phyloP scores from a whole-genome alignment of 192 early-diverging fungal genomes.

The Coemansia sp. region DNA sequence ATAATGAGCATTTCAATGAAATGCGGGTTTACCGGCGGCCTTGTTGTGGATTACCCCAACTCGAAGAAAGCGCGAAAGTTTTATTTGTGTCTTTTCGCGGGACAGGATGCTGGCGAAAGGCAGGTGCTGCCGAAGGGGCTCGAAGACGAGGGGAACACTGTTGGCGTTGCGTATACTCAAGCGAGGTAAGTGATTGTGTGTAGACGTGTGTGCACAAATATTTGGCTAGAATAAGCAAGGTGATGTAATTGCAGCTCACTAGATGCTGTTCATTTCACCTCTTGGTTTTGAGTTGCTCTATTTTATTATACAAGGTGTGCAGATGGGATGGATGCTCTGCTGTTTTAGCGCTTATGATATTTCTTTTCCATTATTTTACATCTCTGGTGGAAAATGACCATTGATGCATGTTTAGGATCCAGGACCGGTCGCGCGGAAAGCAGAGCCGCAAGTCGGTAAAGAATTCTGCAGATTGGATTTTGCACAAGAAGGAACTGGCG shows the following conservation, averaged over 20 bases:
- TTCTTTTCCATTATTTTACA: not conserved
- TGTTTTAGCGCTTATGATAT: not conserved
- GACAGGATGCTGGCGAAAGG: conserved; percentile 57
- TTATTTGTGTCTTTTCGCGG: conserved; percentile 95
- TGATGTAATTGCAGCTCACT: not conserved
- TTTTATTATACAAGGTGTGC: not conserved
- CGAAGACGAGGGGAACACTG: conserved; percentile 21
- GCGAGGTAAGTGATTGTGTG: conserved; percentile 24
- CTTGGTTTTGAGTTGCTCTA: not conserved
- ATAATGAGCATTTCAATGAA: conserved; percentile 84
- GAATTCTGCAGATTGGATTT: conserved; percentile 79
- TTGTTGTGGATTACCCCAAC: conserved; percentile 96
- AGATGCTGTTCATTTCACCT: not conserved
- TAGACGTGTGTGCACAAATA: not conserved
- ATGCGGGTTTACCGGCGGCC: conserved; percentile 93
- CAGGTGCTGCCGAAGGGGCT: conserved; percentile 47
- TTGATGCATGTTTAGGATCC: conserved; percentile 33
- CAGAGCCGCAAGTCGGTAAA: conserved; percentile 64
- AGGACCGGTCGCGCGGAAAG: conserved; percentile 26
- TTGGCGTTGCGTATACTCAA: conserved; percentile 37
- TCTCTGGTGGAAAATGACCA: conserved; percentile 7
- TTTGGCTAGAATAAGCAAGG: conserved; percentile 8
- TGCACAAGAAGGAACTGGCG: conserved; percentile 86
- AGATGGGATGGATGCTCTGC: not conserved
- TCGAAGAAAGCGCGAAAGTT: conserved; percentile 96